These are phyloP conservation scores for Carallia pectinifolia DNA, from an alignment of 345 rosid genomes.

Conservation along the genomic window DNA sequence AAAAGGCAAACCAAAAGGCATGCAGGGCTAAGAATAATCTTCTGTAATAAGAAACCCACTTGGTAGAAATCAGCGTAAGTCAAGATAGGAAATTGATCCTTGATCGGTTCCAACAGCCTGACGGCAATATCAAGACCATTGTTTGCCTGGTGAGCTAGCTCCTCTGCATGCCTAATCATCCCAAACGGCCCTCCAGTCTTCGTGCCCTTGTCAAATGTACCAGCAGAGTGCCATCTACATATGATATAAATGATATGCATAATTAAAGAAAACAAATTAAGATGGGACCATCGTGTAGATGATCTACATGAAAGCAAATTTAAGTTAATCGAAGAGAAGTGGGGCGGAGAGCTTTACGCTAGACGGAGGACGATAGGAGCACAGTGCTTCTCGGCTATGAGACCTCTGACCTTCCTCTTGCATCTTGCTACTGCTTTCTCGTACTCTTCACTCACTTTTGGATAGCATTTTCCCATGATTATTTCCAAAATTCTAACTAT, in stretches of 20 bases:
- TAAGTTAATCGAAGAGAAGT: too few relatives aligned
- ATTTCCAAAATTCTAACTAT: too few relatives aligned
- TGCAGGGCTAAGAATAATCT: background rate
- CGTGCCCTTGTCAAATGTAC: too few relatives aligned
- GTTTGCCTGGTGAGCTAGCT: too few relatives aligned
- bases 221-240: too few relatives aligned
- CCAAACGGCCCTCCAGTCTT: too few relatives aligned
- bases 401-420: slow-evolving; percentile 31
- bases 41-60: background rate
- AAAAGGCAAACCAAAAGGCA: background rate
- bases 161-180: too few relatives aligned
- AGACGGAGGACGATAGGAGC: slow-evolving; percentile 28
- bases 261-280: background rate
- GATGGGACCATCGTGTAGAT: too few relatives aligned
- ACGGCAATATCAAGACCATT: too few relatives aligned
- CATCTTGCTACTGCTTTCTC: slow-evolving; percentile 22
- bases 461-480: slow-evolving; percentile 18
- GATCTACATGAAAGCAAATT: too few relatives aligned
- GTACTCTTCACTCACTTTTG: slow-evolving; percentile 26
- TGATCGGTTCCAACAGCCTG: background rate
- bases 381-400: slow-evolving; percentile 22
- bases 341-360: slow-evolving; percentile 5
- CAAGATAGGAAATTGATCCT: slow-evolving; percentile 23
- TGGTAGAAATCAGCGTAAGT: slow-evolving; percentile 33
- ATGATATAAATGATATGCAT: background rate